Evolutionary conservation across 225 moss, liverwort and hornwort species (phyloP), one percentile per base, ranked within the genome.

Genomic region (Pleurozium schreberi): DNA sequence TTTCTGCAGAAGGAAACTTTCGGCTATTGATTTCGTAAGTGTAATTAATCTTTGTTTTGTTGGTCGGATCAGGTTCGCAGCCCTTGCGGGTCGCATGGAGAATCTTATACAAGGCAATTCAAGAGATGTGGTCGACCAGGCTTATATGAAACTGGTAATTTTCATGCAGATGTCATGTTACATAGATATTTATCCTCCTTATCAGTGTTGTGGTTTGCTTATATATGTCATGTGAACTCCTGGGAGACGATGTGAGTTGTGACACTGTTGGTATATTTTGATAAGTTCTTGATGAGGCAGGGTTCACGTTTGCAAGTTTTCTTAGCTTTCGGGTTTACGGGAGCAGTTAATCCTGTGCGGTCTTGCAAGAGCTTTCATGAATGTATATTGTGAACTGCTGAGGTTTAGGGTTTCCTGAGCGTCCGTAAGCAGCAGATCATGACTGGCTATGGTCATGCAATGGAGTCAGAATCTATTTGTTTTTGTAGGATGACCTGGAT

Each of bases 61-160:
- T 86, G 88, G 53, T 86, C 69, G 91, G 86, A 76, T 75, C 90
- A 99, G 97, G 90, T 99, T 99, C 94, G 96, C 99, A 89, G 92
- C 94, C 45, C 93, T 99, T 89, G 97, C 99, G 84, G 96, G 94
- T 90, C 93, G 95, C 74, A 99, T 99, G 99, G 99, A 97, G 92
- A 97, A 94, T 91, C 97, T 99, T 80, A 96, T 97, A 83, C 97
- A 99, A 91, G 96, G 96, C 73, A 96, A 96, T 90, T 97, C 99
- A 68, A 95, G 99, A 89, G 97, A 97, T 40, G 95, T 99, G 23
- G 99, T 99, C 84, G 99, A 99, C 89, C 92, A 90, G 82, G 99
- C 97, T 59, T 99, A 99, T 85, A 96, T 92, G 94, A 96, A 95
- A 90, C 94, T 99, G 96, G 99, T 99, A 86, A 93, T 87, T 58